Conservation (phyloP, 1,139 yeast genomes). For the Magnusiomyces paraingens region DNA sequence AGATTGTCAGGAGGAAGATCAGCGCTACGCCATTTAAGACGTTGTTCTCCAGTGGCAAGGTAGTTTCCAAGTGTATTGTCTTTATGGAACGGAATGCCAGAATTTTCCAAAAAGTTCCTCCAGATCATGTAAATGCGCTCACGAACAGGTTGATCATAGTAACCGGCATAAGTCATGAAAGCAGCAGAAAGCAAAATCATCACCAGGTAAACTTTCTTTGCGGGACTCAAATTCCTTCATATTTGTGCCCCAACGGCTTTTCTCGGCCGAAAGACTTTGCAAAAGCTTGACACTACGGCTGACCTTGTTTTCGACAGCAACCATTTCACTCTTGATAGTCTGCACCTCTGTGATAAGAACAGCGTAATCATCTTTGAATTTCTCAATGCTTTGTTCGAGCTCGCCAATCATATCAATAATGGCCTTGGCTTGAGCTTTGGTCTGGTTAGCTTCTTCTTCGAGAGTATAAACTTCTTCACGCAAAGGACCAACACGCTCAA, state of each 20-base stretch:
- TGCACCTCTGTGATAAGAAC: slow-evolving; percentile 72
- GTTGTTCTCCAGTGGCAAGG: slow-evolving; percentile 39
- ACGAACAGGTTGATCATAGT: slow-evolving; percentile 50
- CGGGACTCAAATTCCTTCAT: slow-evolving; percentile 45
- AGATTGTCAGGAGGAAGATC: slow-evolving; percentile 55
- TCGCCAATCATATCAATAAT: slow-evolving; percentile 78
- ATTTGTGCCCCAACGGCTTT: slow-evolving; percentile 66
- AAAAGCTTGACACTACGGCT: slow-evolving; percentile 56
- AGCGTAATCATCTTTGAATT: slow-evolving; percentile 64
- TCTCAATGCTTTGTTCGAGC: slow-evolving; percentile 60
- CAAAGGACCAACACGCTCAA: slow-evolving; percentile 71
- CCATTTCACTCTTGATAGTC: slow-evolving; percentile 64
- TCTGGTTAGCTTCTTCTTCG: slow-evolving; percentile 55
- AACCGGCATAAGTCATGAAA: slow-evolving; percentile 56
- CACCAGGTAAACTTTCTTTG: slow-evolving; percentile 52
- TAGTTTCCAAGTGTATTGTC: slow-evolving; percentile 32
- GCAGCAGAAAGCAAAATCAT: slow-evolving; percentile 60
- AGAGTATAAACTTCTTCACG: slow-evolving; percentile 55
- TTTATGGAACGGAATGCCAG: slow-evolving; percentile 42
- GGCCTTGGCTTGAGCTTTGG: slow-evolving; percentile 57
- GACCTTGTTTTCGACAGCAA: slow-evolving; percentile 53
- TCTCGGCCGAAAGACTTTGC: slow-evolving; percentile 59
- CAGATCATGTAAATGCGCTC: slow-evolving; percentile 37
- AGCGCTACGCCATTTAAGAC: slow-evolving; percentile 45
- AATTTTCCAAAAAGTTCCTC: slow-evolving; percentile 36